Base-by-base conservation (phyloP, 192 early-diverging fungal species). In the Coemansia sp. region DNA sequence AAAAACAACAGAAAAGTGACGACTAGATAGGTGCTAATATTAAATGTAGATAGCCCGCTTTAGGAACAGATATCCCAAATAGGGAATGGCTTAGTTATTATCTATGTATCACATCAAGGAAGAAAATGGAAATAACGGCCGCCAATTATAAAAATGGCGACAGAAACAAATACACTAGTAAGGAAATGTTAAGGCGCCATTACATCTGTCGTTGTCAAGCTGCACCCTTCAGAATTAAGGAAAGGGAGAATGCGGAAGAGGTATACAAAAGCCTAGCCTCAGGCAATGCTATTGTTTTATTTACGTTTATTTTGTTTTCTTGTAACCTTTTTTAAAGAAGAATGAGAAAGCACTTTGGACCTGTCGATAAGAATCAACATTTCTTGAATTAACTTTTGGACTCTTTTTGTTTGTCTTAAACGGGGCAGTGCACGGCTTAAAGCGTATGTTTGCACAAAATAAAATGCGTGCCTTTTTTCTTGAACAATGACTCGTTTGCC, bases 381-480 rank as follows among this genome's bases (percentile, higher is more conserved):
- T 32, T 32, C 32, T 32, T 32, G 32, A 32, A 32, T 32, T 32
- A 32, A 4, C 4, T 32, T 32, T 32, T 32, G 32, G 32, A 32
- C 0, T 32, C 32, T 32, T 61, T 41, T 61, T 19, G 5, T 43
- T 20, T 53, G 8, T 20, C 50, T 53, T 22, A 53, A 53, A 53
- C 4, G 50, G 12, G 17, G 5, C 5, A 53, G 50, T 22, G 50
- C 50, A 53, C 50, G 50, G 19, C 50, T 53, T 53, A 11, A 53
- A 5, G 19, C 50, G 13, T 49, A 16, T 49, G 13, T 49, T 3
- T 49, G 32, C 32, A 12, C 53, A 55, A 55, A 55, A 55, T 22
- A 56, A 59, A 13, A 20, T 64, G 7, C 50, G 19, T 53, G 13
- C 16, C 17, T 64, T 64, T 64, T 64, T 63, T 42, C 11, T 40